Evolutionary conservation across 805 yeast species (phyloP), one percentile per base, ranked within the genome.

Genomic region (Candida succiphila): DNA sequence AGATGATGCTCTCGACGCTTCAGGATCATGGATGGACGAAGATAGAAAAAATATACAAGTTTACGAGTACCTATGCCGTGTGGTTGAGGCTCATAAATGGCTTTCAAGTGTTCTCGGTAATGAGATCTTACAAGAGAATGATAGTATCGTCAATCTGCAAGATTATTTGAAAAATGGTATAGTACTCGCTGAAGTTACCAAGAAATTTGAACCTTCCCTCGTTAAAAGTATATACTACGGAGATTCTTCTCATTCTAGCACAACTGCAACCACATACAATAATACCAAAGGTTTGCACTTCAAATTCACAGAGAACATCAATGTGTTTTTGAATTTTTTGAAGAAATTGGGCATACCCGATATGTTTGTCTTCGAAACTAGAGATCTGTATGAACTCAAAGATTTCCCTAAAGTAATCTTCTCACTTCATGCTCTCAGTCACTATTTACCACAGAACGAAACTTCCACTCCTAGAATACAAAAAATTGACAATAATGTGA

Each of bases 371-470:
- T 92, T 92, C 52, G 98, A 89, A 12, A 69, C 88, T 37, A 87
- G 95, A 4, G 98, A 92, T 56, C 65, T 92, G 25, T 92, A 87
- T 57, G 96, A 92, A 50, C 79, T 80, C 49, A 88, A 86, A 48
- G 83, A 89, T 50, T 72, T 88, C 16, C 97, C 97, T 13, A 88
- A 85, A 50, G 97, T 92, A 18, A 81, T 92, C 51, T 87, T 86
- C 56, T 88, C 96, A 45, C 58, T 92, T 25, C 96, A 89, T 60
- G 96, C 96, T 2, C 59, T 89, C 42, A 77, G 87, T 32, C 84
- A 73, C 44, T 73, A 85, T 51, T 64, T 92, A 35, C 68, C 78
- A 38, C 65, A 21, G 10, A 8, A 7, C 7, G 7, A 21, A 8
- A 8, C 23, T 78, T 17, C 16, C 28, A 7, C 15, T 5, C 84